Percentiles rank a stretch among this genome's conserved stretches.
These are phyloP conservation scores for Pistacia atlantica DNA, from an alignment of 345 rosid genomes.

Conservation along the genomic window DNA sequence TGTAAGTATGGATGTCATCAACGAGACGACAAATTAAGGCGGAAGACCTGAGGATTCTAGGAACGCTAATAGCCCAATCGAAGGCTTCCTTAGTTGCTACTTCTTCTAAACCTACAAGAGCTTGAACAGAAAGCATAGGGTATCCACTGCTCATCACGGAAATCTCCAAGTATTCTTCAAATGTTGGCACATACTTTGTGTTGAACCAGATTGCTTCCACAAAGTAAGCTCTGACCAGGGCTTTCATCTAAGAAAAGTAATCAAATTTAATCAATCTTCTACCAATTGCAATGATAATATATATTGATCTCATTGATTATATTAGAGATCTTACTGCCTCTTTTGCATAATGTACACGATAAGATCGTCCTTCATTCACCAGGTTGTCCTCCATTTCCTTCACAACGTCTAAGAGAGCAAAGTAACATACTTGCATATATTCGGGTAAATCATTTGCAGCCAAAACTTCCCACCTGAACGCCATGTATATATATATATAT, in stretches of 20 bases:
- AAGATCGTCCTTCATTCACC: not conserved
- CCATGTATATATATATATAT: no score
- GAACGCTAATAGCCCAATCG: conserved; percentile 7
- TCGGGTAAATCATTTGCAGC: conserved; percentile 2
- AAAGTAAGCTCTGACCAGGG: not conserved
- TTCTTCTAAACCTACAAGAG: conserved; percentile 4
- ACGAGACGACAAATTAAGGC: not conserved
- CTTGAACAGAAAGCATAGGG: conserved; percentile 8
- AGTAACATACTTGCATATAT: conserved; percentile 7
- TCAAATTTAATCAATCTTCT: not conserved
- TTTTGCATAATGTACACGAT: not conserved
- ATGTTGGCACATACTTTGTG: conserved; percentile 1
- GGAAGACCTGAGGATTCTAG: not conserved
- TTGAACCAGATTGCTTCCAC: conserved; percentile 12
- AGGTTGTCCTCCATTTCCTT: conserved; percentile 6
- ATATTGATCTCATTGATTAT: no score
- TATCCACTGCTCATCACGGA: conserved; percentile 3
- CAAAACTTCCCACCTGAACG: not conserved
- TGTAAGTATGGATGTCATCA: conserved; percentile 9
- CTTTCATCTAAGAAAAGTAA: not conserved
- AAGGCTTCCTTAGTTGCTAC: not conserved
- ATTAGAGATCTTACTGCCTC: not conserved
- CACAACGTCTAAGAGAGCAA: not conserved
- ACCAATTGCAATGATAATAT: no score
- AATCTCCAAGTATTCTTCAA: conserved; percentile 8